Conservation (phyloP, 495 filamentous ascomycete species). For the Recurvomyces mirabilis region DNA sequence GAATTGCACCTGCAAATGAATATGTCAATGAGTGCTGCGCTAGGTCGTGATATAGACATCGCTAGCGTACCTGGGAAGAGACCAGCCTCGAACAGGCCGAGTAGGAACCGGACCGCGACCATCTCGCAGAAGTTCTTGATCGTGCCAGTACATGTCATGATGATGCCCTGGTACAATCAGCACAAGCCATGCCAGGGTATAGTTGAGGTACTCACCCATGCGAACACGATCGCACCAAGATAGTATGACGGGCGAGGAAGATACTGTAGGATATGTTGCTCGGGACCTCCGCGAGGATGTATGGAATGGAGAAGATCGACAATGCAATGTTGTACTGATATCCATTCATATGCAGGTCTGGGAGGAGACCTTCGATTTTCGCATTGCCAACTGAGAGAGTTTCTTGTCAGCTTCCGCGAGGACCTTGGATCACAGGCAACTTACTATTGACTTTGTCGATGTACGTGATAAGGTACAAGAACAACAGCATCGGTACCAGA, state of each 20-base stretch:
- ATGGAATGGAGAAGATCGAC: slow-evolving; percentile 85
- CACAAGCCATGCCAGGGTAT: background rate
- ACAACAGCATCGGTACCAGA: slow-evolving; percentile 35
- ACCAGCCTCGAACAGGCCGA: slow-evolving; percentile 14
- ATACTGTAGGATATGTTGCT: slow-evolving; percentile 4
- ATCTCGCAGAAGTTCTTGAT: slow-evolving; percentile 12
- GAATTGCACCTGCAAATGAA: slow-evolving; percentile 12
- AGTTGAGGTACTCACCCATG: background rate
- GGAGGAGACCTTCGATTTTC: slow-evolving; percentile 54
- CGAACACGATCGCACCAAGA: background rate
- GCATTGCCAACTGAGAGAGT: slow-evolving; percentile 60
- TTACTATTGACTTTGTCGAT: slow-evolving; percentile 33
- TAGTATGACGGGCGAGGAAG: slow-evolving; percentile 7
- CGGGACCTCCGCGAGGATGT: slow-evolving; percentile 45
- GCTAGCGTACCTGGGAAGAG: too few species aligned
- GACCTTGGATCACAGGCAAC: background rate
- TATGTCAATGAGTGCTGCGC: background rate
- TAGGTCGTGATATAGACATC: too few species aligned
- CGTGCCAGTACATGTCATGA: slow-evolving; percentile 9
- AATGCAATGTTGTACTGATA: slow-evolving; percentile 68
- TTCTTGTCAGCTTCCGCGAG: background rate
- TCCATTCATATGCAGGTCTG: slow-evolving; percentile 49
- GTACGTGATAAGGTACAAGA: slow-evolving; percentile 40
- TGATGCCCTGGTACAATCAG: slow-evolving; percentile 8
- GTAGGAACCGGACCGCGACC: slow-evolving; percentile 12